Percentiles rank a stretch among this genome's conserved stretches.
Evolutionary conservation across 1,284 basidiomycete species (phyloP).

Genomic region (Rhizoctonia solani): DNA sequence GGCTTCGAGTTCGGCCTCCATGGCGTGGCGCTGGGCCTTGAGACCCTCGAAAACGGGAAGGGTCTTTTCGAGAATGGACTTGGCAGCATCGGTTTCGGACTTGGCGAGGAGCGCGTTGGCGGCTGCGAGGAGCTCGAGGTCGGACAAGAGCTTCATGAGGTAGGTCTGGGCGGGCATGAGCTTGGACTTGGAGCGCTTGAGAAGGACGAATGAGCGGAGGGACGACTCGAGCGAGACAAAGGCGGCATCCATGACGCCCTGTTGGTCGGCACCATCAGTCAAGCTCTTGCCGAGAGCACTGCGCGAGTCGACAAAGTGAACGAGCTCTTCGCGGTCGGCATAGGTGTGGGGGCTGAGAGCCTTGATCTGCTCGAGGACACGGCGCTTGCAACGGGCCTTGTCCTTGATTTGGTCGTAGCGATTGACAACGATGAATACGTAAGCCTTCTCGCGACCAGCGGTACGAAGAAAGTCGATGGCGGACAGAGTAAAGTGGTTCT

Average conservation of each 20-base stretch:
- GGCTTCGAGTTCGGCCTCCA: conserved; percentile 79
- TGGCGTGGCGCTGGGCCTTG: conserved; percentile 68
- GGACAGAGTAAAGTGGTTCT: conserved; percentile 98
- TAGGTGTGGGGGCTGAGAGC: conserved; percentile 90
- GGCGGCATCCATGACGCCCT: conserved; percentile 49
- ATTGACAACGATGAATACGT: conserved; percentile 98
- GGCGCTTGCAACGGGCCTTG: conserved; percentile 89
- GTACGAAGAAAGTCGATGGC: conserved; percentile 94
- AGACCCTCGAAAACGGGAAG: conserved; percentile 89
- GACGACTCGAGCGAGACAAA: conserved; percentile 92
- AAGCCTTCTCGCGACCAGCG: conserved; percentile 96
- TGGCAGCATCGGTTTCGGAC: conserved; percentile 76
- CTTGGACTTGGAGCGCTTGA: conserved; percentile 95
- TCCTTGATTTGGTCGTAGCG: conserved; percentile 96
- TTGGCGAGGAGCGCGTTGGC: conserved; percentile 88
- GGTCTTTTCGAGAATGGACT: conserved; percentile 67
- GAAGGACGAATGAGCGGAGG: conserved; percentile 91
- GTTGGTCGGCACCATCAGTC: conserved; percentile 43
- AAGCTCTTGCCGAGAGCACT: conserved; percentile 58
- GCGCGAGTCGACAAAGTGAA: conserved; percentile 97
- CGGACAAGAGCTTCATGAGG: conserved; percentile 83
- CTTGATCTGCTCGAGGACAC: conserved; percentile 94
- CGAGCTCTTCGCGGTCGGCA: conserved; percentile 89
- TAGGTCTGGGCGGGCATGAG: conserved; percentile 95
- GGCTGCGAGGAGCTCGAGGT: conserved; percentile 84